A percentile compares a stretch with the other conserved stretches of the same genome.
Evolutionary conservation across 768 basidiomycete species (phyloP).

Genomic region (Serendipita sp.): DNA sequence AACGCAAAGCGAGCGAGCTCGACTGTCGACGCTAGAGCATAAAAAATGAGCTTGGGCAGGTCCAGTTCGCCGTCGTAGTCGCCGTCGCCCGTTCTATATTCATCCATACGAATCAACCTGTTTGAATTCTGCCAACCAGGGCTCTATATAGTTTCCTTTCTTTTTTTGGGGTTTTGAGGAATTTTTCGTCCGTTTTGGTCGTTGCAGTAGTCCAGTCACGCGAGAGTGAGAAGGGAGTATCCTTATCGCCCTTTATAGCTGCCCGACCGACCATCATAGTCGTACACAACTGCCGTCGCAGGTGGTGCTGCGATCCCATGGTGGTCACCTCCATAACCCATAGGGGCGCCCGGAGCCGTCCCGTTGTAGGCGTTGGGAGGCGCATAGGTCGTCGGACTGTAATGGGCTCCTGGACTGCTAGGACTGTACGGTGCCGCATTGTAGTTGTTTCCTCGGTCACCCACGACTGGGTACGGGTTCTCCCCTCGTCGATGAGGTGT

Average conservation of each 20-base stretch:
- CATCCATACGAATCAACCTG: not conserved
- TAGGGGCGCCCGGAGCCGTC: not conserved
- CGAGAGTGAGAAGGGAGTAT: not conserved
- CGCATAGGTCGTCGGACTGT: not conserved
- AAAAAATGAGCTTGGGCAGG: too few species aligned
- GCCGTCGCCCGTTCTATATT: too few species aligned
- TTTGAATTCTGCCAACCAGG: not conserved
- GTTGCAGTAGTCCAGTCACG: not conserved
- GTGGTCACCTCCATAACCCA: not conserved
- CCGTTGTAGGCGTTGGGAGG: too few species aligned
- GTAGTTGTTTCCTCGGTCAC: not conserved
- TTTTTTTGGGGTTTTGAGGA: not conserved
- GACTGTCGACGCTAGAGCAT: too few species aligned
- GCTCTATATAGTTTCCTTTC: not conserved
- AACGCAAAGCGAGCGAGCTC: too few species aligned
- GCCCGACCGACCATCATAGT: not conserved
- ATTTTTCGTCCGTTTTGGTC: not conserved
- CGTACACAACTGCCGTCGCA: not conserved
- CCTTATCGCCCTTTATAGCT: not conserved
- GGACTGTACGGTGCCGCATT: not conserved
- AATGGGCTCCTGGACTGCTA: not conserved
- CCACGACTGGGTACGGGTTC: constrained; percentile 7
- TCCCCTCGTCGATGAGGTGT: not conserved
- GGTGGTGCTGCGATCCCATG: not conserved
- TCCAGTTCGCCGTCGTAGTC: too few species aligned